phyloP scores from a whole-genome alignment of 371 early-diverging fungal species.

The Mortierella sp. region DNA sequence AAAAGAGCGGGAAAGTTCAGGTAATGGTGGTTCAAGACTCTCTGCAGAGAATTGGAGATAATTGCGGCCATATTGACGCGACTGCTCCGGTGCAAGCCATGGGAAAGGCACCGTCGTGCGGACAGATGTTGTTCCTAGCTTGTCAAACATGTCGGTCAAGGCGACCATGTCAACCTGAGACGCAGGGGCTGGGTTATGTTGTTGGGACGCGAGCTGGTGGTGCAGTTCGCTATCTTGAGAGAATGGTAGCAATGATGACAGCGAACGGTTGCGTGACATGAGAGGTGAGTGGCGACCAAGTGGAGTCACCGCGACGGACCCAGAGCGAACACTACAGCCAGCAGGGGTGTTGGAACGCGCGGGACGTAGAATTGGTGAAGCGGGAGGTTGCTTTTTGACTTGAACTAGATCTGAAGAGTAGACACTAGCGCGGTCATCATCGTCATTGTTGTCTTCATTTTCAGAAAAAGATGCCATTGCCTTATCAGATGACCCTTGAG shows the following conservation, averaged over 20 bases:
- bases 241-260: slow-evolving; percentile 49
- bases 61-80: slow-evolving; percentile 55
- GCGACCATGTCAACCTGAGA: slow-evolving; percentile 43
- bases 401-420: slow-evolving; percentile 46
- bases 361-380: slow-evolving; percentile 39
- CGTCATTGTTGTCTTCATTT: slow-evolving; percentile 25
- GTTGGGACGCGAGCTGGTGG: slow-evolving; percentile 24
- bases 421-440: slow-evolving; percentile 35
- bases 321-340: slow-evolving; percentile 29
- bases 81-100: slow-evolving; percentile 57
- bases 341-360: slow-evolving; percentile 35
- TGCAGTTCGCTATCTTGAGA: slow-evolving; percentile 30
- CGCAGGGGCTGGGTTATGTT: slow-evolving; percentile 27
- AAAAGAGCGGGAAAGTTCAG: slow-evolving; percentile 32
- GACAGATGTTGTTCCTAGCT: slow-evolving; percentile 50
- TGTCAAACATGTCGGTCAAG: slow-evolving; percentile 48
- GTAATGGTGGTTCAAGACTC: slow-evolving; percentile 52
- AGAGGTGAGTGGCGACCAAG: slow-evolving; percentile 53
- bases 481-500: slow-evolving; percentile 19
- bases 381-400: slow-evolving; percentile 49
- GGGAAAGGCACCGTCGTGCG: slow-evolving; percentile 56
- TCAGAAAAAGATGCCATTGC: slow-evolving; percentile 22
- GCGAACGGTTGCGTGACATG: slow-evolving; percentile 52
- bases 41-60: slow-evolving; percentile 49
- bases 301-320: slow-evolving; percentile 25